Percentiles rank a stretch among this genome's conserved stretches.
phyloP scores from a whole-genome alignment of 805 yeast species.

The Metschnikowia lochheadii region DNA sequence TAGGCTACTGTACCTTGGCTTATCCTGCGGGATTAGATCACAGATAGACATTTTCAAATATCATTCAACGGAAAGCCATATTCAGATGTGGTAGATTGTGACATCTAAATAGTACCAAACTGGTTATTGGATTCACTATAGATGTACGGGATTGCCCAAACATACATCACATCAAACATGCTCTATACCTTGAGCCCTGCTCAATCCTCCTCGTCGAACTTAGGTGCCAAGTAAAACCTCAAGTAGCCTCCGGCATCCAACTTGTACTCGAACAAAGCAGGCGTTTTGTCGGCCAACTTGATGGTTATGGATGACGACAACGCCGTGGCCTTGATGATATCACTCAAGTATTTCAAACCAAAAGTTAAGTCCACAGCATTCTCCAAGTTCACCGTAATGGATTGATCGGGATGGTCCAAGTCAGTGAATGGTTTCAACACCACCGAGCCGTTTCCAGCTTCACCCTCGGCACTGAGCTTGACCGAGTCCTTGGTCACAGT shows the following conservation, averaged over 20 bases:
- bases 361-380: conserved; percentile 86
- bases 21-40: too few relatives aligned
- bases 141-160: too few relatives aligned
- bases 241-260: conserved; percentile 82
- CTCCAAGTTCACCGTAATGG: conserved; percentile 71
- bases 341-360: conserved; percentile 86
- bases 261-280: conserved; percentile 90
- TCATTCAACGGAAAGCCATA: too few relatives aligned
- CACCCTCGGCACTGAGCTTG: conserved; percentile 87
- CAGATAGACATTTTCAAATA: too few relatives aligned
- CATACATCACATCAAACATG: neutral
- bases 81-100: too few relatives aligned
- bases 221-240: conserved; percentile 96
- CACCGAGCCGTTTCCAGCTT: conserved; percentile 82
- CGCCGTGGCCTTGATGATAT: conserved; percentile 86
- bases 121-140: too few relatives aligned
- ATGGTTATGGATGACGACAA: conserved; percentile 74
- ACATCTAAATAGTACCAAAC: too few relatives aligned
- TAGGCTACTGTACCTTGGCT: too few relatives aligned
- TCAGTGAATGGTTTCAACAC: conserved; percentile 80
- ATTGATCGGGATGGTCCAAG: conserved; percentile 73
- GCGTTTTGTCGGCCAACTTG: conserved; percentile 84
- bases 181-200: conserved; percentile 7
- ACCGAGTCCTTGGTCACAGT: conserved; percentile 89
- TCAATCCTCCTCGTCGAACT: conserved; percentile 83